A percentile compares a stretch with the other conserved stretches of the same genome.
Evolutionary conservation across 2,329 filamentous ascomycete species (phyloP).

Genomic region (Coniochaeta sp.): DNA sequence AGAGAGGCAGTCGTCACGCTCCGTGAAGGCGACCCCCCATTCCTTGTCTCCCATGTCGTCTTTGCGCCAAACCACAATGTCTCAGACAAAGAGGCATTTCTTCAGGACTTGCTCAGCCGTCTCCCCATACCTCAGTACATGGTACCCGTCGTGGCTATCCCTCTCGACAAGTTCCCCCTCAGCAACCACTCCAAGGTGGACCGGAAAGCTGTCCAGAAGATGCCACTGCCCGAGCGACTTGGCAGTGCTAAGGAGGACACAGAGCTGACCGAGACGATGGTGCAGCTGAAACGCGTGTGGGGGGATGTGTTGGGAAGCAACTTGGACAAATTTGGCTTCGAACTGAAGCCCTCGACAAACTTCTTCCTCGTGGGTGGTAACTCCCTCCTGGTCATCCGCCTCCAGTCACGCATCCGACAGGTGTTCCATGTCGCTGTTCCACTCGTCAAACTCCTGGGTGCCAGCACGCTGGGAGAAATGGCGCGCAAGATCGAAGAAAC

Average conservation of each 20-base stretch:
- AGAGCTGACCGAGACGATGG: background rate
- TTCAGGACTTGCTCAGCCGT: background rate
- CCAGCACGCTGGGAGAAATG: constrained; percentile 30
- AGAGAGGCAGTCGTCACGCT: background rate
- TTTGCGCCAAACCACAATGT: too few species aligned
- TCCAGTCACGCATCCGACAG: constrained; percentile 25
- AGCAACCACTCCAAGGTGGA: constrained; percentile 7
- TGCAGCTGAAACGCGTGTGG: background rate
- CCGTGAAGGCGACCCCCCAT: background rate
- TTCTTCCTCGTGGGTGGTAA: constrained; percentile 35
- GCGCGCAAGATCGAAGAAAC: constrained; percentile 4
- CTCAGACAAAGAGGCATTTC: background rate
- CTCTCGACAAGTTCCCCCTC: constrained; percentile 5
- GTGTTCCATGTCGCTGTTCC: constrained; percentile 21
- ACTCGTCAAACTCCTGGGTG: constrained; percentile 27
- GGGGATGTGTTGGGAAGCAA: background rate
- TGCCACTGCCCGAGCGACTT: constrained; percentile 5
- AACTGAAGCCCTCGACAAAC: constrained; percentile 15
- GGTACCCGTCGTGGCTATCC: constrained; percentile 3
- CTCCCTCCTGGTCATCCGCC: constrained; percentile 29
- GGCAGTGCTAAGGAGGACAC: background rate
- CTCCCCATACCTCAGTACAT: constrained; percentile 12
- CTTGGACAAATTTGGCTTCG: background rate
- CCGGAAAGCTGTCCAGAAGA: constrained; percentile 2
- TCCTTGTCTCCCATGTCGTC: constrained; percentile 3